Conservation (phyloP, 1,139 yeast species). For the Suhomyces bolitotheri region DNA sequence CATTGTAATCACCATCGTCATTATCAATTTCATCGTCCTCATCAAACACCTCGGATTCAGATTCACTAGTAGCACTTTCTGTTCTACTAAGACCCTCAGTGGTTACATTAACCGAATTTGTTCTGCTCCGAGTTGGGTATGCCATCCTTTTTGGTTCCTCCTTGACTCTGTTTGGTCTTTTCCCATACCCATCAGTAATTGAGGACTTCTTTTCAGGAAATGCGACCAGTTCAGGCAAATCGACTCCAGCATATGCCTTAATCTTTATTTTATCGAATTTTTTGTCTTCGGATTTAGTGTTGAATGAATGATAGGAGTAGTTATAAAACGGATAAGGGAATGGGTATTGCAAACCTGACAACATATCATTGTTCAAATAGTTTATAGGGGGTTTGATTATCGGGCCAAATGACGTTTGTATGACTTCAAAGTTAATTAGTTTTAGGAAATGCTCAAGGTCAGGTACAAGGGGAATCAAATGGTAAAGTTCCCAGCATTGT, state of each 20-base stretch:
- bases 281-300: conserved; percentile 27
- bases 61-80: conserved; percentile 7
- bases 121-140: conserved; percentile 4
- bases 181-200: too few relatives aligned
- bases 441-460: conserved; percentile 36
- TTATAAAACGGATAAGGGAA: conserved; percentile 51
- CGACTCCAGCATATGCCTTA: conserved; percentile 41
- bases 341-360: conserved; percentile 47
- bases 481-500: conserved; percentile 50
- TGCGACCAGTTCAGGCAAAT: conserved; percentile 19
- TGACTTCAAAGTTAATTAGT: conserved; percentile 38
- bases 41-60: conserved; percentile 11
- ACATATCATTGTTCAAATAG: conserved; percentile 36
- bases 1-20: background rate
- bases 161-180: conserved; percentile 3
- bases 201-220: conserved; percentile 4
- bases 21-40: conserved; percentile 8
- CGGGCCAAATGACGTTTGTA: conserved; percentile 41
- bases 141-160: background rate
- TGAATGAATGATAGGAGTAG: conserved; percentile 44
- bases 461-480: conserved; percentile 37
- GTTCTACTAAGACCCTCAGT: conserved; percentile 4
- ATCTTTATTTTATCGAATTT: conserved; percentile 33
- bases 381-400: conserved; percentile 45
- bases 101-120: conserved; percentile 2